A percentile compares a stretch with the other conserved stretches of the same genome.
These are phyloP conservation scores for Tricharina praecox DNA, from an alignment of 495 filamentous ascomycete species.

Conservation along the genomic window DNA sequence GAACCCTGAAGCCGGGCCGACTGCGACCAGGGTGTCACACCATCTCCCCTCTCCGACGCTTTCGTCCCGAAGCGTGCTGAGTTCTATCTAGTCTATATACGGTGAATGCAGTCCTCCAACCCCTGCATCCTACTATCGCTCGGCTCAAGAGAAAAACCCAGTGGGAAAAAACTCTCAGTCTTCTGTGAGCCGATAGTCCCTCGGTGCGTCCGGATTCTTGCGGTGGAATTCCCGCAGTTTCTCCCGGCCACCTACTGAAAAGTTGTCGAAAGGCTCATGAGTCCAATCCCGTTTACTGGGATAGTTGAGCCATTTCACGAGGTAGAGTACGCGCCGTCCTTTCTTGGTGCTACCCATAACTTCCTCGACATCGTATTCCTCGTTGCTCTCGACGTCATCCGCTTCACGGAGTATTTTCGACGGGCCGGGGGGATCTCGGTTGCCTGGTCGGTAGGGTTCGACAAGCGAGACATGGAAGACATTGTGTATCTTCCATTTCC, in stretches of 20 bases:
- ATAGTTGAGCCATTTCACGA: background rate
- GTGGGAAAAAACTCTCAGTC: too few relatives aligned
- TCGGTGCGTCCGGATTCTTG: too few relatives aligned
- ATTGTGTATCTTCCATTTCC: constrained; percentile 11
- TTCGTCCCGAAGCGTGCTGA: too few relatives aligned
- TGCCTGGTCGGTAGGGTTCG: background rate
- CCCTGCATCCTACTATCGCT: too few relatives aligned
- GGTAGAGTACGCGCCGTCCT: background rate
- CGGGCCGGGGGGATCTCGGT: background rate
- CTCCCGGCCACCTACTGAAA: background rate
- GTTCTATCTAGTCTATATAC: too few relatives aligned
- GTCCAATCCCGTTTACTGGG: background rate
- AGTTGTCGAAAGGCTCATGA: background rate
- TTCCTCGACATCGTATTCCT: background rate
- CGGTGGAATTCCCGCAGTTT: background rate
- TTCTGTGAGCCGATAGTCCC: too few relatives aligned
- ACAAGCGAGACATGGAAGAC: constrained; percentile 10
- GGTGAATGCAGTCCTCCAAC: too few relatives aligned
- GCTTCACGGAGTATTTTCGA: background rate
- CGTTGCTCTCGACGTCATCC: background rate
- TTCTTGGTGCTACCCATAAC: background rate
- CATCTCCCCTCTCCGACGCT: too few relatives aligned
- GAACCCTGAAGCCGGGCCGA: too few relatives aligned
- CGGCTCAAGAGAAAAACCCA: too few relatives aligned
- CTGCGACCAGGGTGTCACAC: too few relatives aligned